Percentiles rank a stretch among this genome's conserved stretches.
Conservation (phyloP, 192 early-diverging fungal species). For the Diversispora epigaea region DNA sequence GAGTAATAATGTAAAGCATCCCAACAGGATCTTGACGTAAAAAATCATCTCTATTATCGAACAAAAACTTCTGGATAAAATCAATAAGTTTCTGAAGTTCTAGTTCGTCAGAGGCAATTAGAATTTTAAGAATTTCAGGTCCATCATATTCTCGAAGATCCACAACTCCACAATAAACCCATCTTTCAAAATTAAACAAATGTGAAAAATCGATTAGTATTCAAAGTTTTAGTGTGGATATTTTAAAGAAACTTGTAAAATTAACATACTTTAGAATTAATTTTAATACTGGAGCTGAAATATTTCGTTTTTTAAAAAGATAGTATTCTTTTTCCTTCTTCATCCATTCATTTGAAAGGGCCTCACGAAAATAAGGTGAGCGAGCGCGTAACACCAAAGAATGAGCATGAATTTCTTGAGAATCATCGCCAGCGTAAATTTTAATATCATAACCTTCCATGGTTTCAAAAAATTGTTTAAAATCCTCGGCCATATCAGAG, state of each 20-base stretch:
- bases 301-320: slow-evolving; percentile 15
- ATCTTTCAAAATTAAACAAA: background rate
- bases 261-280: background rate
- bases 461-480: background rate
- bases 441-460: background rate
- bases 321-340: background rate
- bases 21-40: no score
- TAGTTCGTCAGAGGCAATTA: no score
- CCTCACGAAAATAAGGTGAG: slow-evolving; percentile 2
- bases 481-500: background rate
- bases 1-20: no score
- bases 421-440: slow-evolving; percentile 1
- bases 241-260: no score
- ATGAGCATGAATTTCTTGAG: slow-evolving; percentile 1
- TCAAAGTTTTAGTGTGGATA: no score
- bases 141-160: no score
- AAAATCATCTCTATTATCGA: no score
- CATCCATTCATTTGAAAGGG: background rate
- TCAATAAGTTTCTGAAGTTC: no score
- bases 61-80: no score
- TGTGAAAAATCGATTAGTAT: no score
- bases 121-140: no score
- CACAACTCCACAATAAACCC: no score
- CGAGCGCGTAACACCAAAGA: background rate
- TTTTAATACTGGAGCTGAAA: background rate